A percentile compares a stretch with the other conserved stretches of the same genome.
These are phyloP conservation scores for Colletotrichum tamarilloi DNA, from an alignment of 2,329 filamentous ascomycete species.

Conservation along the genomic window DNA sequence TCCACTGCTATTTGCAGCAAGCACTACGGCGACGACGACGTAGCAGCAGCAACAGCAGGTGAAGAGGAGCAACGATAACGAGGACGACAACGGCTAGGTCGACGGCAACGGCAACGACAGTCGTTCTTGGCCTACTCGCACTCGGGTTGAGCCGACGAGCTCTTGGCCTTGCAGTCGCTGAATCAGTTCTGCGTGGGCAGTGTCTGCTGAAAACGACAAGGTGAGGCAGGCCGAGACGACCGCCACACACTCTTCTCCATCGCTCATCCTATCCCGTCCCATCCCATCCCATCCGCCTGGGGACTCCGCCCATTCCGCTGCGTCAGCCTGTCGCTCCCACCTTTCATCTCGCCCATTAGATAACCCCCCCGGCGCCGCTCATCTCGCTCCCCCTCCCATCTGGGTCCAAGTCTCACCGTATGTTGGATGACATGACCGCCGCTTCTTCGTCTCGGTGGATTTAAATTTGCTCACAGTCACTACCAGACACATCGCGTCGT, in stretches of 20 bases:
- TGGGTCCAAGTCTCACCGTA: slow-evolving; percentile 35
- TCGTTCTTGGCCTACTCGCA: not conserved
- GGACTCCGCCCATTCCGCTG: slow-evolving; percentile 36
- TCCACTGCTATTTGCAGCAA: slow-evolving; percentile 14
- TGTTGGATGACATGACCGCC: slow-evolving; percentile 34
- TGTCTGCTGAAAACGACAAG: slow-evolving; percentile 30
- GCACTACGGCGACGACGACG: not conserved
- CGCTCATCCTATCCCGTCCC: slow-evolving; percentile 29
- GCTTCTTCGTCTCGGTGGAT: slow-evolving; percentile 28
- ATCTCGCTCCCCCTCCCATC: slow-evolving; percentile 35
- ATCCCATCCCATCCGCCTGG: slow-evolving; percentile 32
- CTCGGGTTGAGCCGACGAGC: slow-evolving; percentile 22
- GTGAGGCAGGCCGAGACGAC: slow-evolving; percentile 35
- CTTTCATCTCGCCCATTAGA: slow-evolving; percentile 35
- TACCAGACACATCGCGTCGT: slow-evolving; percentile 15
- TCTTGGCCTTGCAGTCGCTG: slow-evolving; percentile 1
- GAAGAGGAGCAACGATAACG: too few relatives aligned
- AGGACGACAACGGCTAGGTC: not conserved
- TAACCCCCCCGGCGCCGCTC: slow-evolving; percentile 35
- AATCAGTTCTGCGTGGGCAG: slow-evolving; percentile 18
- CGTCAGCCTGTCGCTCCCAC: slow-evolving; percentile 36
- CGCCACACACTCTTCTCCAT: slow-evolving; percentile 27
- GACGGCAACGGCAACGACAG: slow-evolving; percentile 1
- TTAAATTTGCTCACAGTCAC: slow-evolving; percentile 32
- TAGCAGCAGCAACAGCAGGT: not conserved